Evolutionary conservation across 2,329 filamentous ascomycete species (phyloP).

Genomic region (Fusarium oxysporum): DNA sequence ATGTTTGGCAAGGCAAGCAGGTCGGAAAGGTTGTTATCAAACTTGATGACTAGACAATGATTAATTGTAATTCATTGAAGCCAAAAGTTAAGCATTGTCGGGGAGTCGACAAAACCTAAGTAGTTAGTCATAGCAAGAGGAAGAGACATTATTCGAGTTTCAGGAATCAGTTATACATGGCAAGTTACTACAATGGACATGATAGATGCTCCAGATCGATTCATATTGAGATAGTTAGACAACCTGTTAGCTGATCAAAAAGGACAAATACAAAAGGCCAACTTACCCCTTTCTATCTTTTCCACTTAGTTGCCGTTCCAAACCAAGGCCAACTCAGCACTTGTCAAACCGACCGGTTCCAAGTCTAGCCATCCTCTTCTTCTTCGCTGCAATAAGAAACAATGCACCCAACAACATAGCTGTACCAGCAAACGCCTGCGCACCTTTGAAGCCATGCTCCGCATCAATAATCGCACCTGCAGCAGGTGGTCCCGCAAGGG

Average conservation of each 20-base stretch:
- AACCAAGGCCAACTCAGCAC: conserved; percentile 43
- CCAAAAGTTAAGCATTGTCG: neutral
- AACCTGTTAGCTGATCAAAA: neutral
- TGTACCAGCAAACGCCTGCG: conserved; percentile 61
- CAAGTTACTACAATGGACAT: neutral
- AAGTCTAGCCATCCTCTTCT: conserved; percentile 53
- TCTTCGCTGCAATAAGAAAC: conserved; percentile 55
- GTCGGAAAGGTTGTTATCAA: conserved; percentile 55
- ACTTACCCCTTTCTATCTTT: neutral
- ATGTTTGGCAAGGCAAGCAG: conserved; percentile 56
- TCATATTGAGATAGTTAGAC: neutral
- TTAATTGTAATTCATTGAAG: neutral
- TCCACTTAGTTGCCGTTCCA: neutral
- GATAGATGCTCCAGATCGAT: neutral
- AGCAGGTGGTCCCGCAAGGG: conserved; percentile 64
- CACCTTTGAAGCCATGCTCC: conserved; percentile 59
- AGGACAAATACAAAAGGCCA: neutral
- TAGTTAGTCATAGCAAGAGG: neutral
- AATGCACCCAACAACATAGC: conserved; percentile 55
- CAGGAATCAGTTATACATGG: neutral
- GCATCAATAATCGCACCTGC: conserved; percentile 61
- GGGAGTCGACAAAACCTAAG: neutral
- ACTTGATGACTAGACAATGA: neutral
- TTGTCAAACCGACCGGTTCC: conserved; percentile 55
- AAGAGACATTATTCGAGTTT: neutral